Base-by-base conservation (phyloP, 2,329 filamentous ascomycete genomes). In the Clonostachys sp. region DNA sequence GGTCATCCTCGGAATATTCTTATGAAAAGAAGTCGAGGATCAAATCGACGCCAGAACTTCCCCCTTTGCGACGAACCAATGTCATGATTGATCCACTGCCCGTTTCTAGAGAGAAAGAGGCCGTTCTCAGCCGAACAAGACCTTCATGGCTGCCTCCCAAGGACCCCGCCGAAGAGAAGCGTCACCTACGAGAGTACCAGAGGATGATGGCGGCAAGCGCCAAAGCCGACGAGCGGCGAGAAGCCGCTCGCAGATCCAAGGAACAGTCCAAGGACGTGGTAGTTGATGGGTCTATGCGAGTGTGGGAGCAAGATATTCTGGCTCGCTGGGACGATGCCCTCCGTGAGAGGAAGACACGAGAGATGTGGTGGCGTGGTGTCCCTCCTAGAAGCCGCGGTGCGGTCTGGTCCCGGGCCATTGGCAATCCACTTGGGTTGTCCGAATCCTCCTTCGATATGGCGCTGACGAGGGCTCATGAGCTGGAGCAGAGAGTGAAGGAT, bases 121-220 rank as follows among this genome's bases (percentile, higher is more conserved):
- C 88, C 4, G 87, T 91, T 3, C 73, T 94, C 18, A 90, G 87
- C 20, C 78, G 89, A 16, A 94, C 89, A 3, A 77, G 89, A 36
- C 89, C 89, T 1, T 91, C 87, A 2, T 94, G 89, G 89, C 72
- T 94, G 3, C 89, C 89, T 1, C 89, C 89, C 2, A 94, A 94
- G 67, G 84, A 94, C 54, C 91, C 90, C 3, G 87, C 87, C 46
- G 94, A 99, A 65, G 94, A 99, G 70, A 88, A 82, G 62, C 86
- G 85, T 55, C 94, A 99, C 65, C 63, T 99, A 54, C 91, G 81
- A 59, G 84, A 94, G 62, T 94, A 91, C 61, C 85, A 91, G 66
- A 83, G 78, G 63, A 91, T 94, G 86, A 89, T 92, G 85, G 76
- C 74, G 0, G 72, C 71, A 41, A 83, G 81, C 54, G 64, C 72